A percentile compares a stretch with the other conserved stretches of the same genome.
Evolutionary conservation across 2,329 filamentous ascomycete species (phyloP).

Genomic region (Scleromitrula shiraiana): DNA sequence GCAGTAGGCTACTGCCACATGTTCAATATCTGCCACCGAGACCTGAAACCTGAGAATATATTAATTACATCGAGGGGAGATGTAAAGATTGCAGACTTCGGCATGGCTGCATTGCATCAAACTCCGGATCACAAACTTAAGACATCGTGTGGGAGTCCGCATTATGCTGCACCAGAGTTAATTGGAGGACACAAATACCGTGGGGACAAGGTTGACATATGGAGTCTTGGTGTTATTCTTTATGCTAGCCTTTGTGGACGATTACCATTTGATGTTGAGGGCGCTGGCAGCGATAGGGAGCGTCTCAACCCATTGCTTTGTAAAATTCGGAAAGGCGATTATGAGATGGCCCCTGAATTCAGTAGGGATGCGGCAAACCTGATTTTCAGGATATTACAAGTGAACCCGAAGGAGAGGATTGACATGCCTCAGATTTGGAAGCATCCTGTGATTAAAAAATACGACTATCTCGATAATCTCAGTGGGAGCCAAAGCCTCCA

Average conservation of each 20-base stretch:
- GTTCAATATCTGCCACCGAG: conserved; percentile 91
- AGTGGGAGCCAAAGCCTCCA: conserved; percentile 37
- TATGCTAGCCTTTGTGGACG: conserved; percentile 79
- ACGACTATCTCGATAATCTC: conserved; percentile 62
- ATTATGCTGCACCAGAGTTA: conserved; percentile 92
- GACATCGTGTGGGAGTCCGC: conserved; percentile 91
- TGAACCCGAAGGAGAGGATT: conserved; percentile 72
- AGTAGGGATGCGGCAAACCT: conserved; percentile 66
- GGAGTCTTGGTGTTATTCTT: conserved; percentile 87
- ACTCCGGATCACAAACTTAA: conserved; percentile 69
- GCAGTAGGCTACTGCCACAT: conserved; percentile 89
- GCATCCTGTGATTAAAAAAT: conserved; percentile 80
- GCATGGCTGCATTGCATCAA: conserved; percentile 89
- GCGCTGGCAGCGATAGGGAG: conserved; percentile 14
- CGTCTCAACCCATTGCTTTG: conserved; percentile 52
- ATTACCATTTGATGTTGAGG: conserved; percentile 65
- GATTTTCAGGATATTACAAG: conserved; percentile 69
- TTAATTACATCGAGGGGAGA: conserved; percentile 67
- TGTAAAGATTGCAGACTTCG: conserved; percentile 94
- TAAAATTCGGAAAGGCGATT: conserved; percentile 51
- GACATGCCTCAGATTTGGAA: conserved; percentile 74
- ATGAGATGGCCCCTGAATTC: conserved; percentile 54
- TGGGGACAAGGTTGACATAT: conserved; percentile 82
- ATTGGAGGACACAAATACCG: conserved; percentile 70
- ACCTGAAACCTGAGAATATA: conserved; percentile 96